Evolutionary conservation across 768 basidiomycete species (phyloP), one percentile per base, ranked within the genome.

Genomic region (Porpolomopsis calyptriformis): DNA sequence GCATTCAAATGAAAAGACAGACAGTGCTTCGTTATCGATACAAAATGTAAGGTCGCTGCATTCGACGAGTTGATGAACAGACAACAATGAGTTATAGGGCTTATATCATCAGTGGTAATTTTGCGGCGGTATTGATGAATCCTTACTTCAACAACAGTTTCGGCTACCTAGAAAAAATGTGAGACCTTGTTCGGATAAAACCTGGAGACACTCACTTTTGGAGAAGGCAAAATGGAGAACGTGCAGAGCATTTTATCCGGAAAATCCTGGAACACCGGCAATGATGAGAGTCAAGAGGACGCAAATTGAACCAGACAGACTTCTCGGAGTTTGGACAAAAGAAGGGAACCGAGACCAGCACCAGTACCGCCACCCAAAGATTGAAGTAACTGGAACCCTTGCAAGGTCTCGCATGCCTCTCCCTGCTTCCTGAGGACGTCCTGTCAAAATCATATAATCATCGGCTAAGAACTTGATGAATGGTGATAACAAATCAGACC

Each of bases 341-440:
- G 65, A 35, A 93, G 67, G 46, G 80, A 82, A 31, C 90, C 90
- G 34, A 93, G 63, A 14, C 91, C 91, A 19, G 90, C 79, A 29
- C 90, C 91, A 2, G 87, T 93, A 29, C 91, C 91, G 49, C 91
- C 91, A 27, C 91, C 91, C 14, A 98, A 76, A 14, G 91, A 90
- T 52, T 94, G 90, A 8, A 91, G 63, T 39, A 92, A 62, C 55
- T 93, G 90, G 58, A 93, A 90, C 1, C 93, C 93, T 67, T 98
- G 93, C 16, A 97, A 69, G 7, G 80, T 76, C 33, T 98, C 90
- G 54, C 85, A 86, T 1, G 67, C 60, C 59, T 97, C 93, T 2
- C 84, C 70, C 60, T 94, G 85, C 55, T 69, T 77, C 52, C 93
- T 74, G 7, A 90, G 55, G n/a, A 80, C 70, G 36, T 92, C 93